These are phyloP conservation scores for Colletotrichum cordylinicola DNA, from an alignment of 2,329 filamentous ascomycete genomes.

Conservation along the genomic window DNA sequence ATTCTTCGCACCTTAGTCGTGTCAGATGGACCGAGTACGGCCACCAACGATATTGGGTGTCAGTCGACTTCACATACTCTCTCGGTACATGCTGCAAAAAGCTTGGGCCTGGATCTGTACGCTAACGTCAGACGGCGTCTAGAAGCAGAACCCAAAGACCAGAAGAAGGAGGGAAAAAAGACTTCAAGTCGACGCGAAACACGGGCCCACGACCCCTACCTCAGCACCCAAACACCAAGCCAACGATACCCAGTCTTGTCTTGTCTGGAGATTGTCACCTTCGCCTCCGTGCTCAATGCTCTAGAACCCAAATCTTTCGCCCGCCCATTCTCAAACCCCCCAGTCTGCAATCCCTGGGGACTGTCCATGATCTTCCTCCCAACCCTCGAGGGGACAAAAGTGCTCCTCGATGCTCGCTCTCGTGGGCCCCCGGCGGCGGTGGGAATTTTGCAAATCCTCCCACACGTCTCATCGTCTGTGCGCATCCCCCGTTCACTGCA, in stretches of 20 bases:
- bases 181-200: constrained; percentile 11
- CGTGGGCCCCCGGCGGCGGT: background rate
- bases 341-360: background rate
- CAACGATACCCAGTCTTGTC: background rate
- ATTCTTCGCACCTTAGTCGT: background rate
- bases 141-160: background rate
- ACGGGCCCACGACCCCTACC: constrained; percentile 9
- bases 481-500: background rate
- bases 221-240: background rate
- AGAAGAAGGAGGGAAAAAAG: background rate
- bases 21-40: background rate
- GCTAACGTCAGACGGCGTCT: background rate
- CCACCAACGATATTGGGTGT: background rate
- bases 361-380: background rate
- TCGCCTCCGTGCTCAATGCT: constrained; percentile 14
- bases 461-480: constrained; percentile 15
- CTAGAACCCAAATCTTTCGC: background rate
- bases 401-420: background rate
- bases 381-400: background rate
- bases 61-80: background rate
- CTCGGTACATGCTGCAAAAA: background rate
- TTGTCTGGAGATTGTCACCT: constrained; percentile 12
- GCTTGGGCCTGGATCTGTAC: background rate
- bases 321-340: background rate
- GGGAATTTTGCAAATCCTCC: background rate